Base-by-base conservation (phyloP, 768 basidiomycete genomes). In the Strobilomyces dryophilus region DNA sequence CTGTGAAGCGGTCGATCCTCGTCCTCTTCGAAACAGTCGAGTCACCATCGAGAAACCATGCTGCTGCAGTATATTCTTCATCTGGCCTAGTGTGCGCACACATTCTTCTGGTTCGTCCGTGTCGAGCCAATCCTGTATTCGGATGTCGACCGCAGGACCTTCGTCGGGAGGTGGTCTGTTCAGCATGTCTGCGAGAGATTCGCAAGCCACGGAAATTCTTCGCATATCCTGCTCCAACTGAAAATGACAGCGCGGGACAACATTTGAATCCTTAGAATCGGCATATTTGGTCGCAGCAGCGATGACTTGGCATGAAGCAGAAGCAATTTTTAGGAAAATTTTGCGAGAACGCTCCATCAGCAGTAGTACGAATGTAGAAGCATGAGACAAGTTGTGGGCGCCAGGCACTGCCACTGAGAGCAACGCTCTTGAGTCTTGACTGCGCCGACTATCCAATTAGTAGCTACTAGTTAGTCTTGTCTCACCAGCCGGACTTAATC, bases 141-240 rank as follows among this genome's bases (percentile, higher is more conserved):
- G 17, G 17, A 12, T 14, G 9, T 55, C 52, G 24, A 55, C 9
- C 0, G 15, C 11, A n/a, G 29, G 46, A 21, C 37, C 42, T 24
- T 36, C 34, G 18, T 18, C 39, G 8, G 34, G 12, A 14, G 21
- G 20, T 8, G n/a, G 14, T 15, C 31, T 26, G 6, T 32, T 34
- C 7, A 55, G 42, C 1, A 29, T 14, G 26, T 3, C 4, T 6
- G 11, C 36, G 5, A 55, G 40, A 31, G 29, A 39, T 12, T 44
- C 29, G 52, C 46, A 55, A 31, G 52, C 52, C 14, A 55, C 54
- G 21, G 27, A 47, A 14, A 54, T 43, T 15, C 15, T 55, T 34
- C 24, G 45, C 52, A 55, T 55, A 5, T 48, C 54, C 4, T 32
- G 32, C 29, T 55, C 52, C 18, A 55, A 15, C 41, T 37, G 52